Evolutionary conservation across 2,329 filamentous ascomycete genomes (phyloP).

Genomic region (Exophiala phaeomuriformis): DNA sequence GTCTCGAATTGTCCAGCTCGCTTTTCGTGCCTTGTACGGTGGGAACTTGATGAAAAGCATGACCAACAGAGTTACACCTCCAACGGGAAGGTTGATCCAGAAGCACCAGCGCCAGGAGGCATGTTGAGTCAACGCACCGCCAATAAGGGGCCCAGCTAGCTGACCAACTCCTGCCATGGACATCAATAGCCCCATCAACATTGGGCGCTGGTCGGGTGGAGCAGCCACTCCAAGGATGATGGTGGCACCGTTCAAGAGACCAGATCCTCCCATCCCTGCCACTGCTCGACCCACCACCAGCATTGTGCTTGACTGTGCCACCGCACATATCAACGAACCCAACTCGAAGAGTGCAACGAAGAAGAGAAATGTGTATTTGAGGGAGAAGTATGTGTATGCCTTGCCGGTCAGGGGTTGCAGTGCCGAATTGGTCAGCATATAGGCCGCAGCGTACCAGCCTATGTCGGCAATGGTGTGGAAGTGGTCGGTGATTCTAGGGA

Average conservation of each 20-base stretch:
- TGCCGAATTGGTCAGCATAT: constrained; percentile 39
- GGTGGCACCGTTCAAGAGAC: constrained; percentile 38
- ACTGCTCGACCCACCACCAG: constrained; percentile 34
- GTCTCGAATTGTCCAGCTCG: constrained; percentile 12
- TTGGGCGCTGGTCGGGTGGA: constrained; percentile 32
- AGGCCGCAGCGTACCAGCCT: constrained; percentile 36
- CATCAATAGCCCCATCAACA: constrained; percentile 31
- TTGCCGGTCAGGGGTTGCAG: constrained; percentile 43
- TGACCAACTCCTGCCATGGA: constrained; percentile 34
- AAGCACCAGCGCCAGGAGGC: constrained; percentile 34
- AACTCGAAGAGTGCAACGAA: constrained; percentile 32
- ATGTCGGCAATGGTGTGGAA: constrained; percentile 38
- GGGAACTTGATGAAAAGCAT: constrained; percentile 29
- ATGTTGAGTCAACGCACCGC: constrained; percentile 35
- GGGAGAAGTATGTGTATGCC: constrained; percentile 41
- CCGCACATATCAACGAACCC: constrained; percentile 30
- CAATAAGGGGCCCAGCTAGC: constrained; percentile 38
- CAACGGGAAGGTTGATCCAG: constrained; percentile 41
- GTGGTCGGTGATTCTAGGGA: constrained; percentile 28
- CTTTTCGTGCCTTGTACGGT: constrained; percentile 25
- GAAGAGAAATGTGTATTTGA: constrained; percentile 29
- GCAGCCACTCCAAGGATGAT: constrained; percentile 33
- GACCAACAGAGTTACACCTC: constrained; percentile 36
- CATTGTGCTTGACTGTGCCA: constrained; percentile 28
- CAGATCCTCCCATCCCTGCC: constrained; percentile 31